Conservation (phyloP, 768 basidiomycete species). For the Pleurotus tuber-regium region DNA sequence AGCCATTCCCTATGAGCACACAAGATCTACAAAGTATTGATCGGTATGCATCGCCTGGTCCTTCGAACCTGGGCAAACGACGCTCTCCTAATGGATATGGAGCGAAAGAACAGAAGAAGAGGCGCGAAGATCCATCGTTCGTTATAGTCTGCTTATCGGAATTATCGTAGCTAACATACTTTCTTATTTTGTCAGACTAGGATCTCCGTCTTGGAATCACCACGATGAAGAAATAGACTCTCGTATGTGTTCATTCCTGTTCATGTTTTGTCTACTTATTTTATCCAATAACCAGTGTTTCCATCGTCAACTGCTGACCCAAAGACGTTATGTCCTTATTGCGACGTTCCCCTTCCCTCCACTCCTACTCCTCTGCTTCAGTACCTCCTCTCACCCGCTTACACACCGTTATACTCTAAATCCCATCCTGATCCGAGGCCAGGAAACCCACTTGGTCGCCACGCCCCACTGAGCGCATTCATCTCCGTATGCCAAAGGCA, state of each 20-base stretch:
- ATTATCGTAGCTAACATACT: no score
- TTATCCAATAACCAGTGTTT: constrained; percentile 37
- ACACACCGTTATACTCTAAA: constrained; percentile 39
- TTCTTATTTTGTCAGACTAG: no score
- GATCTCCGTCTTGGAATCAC: background rate
- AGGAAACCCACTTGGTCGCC: constrained; percentile 62
- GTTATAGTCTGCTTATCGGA: background rate
- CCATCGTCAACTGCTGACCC: constrained; percentile 56
- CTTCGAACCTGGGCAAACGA: constrained; percentile 3
- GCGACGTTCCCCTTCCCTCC: constrained; percentile 66
- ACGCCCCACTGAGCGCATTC: constrained; percentile 54
- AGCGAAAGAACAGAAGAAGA: constrained; percentile 3
- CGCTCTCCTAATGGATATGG: constrained; percentile 11
- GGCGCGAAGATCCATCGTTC: background rate
- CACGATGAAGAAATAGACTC: background rate
- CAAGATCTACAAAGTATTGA: constrained; percentile 39
- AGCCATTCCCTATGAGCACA: constrained; percentile 50
- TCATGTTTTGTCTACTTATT: constrained; percentile 1
- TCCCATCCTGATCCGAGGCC: constrained; percentile 64
- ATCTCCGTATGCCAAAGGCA: constrained; percentile 76
- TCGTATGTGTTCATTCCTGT: background rate
- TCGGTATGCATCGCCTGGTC: constrained; percentile 21
- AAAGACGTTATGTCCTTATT: constrained; percentile 74
- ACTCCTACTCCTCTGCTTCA: constrained; percentile 57
- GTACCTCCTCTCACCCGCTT: constrained; percentile 51